phyloP scores from a whole-genome alignment of 345 rosid species.

The Streptanthus diversifolius region DNA sequence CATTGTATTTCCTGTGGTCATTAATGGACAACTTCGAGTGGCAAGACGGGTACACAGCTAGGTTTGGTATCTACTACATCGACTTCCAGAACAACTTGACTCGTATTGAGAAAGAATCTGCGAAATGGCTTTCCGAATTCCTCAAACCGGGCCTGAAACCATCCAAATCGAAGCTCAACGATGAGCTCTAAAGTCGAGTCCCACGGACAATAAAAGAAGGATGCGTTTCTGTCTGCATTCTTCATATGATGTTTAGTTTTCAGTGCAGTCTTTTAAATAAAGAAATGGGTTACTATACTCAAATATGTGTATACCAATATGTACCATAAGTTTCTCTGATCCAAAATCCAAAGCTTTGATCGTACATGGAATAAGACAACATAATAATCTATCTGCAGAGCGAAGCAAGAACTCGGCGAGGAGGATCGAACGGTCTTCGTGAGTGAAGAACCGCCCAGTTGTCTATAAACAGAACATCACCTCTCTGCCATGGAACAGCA shows the following conservation, averaged over 20 bases:
- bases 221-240: not conserved
- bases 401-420: constrained; percentile 77
- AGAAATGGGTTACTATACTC: constrained; percentile 1
- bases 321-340: constrained; percentile 4
- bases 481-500: constrained; percentile 84
- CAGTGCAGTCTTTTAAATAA: not conserved
- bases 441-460: constrained; percentile 90
- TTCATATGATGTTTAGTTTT: constrained; percentile 14
- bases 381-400: constrained; percentile 57
- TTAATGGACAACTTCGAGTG: constrained; percentile 37
- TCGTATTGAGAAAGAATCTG: constrained; percentile 32
- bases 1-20: constrained; percentile 28
- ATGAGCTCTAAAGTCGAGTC: constrained; percentile 21
- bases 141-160: constrained; percentile 22
- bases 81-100: constrained; percentile 34
- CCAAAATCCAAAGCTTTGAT: not conserved
- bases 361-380: not conserved
- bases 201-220: too few species aligned
- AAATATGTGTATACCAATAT: not conserved
- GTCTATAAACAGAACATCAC: constrained; percentile 70
- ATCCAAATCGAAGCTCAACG: constrained; percentile 11
- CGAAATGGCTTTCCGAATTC: constrained; percentile 24
- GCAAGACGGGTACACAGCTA: constrained; percentile 37
- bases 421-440: constrained; percentile 65
- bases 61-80: constrained; percentile 30